These are phyloP conservation scores for Carallia brachiata DNA, from an alignment of 345 rosid genomes.

Conservation along the genomic window DNA sequence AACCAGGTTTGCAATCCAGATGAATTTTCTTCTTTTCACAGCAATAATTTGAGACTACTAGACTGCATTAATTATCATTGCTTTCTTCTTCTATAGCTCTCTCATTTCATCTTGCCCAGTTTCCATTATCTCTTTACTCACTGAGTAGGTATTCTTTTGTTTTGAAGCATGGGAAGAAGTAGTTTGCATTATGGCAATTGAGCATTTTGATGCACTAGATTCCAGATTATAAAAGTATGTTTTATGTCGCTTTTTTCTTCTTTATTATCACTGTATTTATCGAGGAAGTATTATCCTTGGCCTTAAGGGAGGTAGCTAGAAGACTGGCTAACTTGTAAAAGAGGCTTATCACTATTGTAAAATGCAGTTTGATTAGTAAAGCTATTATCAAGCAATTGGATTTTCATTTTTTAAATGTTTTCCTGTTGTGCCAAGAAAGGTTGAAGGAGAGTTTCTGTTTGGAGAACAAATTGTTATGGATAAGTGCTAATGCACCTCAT, in stretches of 20 bases:
- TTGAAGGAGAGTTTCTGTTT: no score
- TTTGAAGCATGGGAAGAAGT: not conserved
- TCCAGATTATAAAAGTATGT: not conserved
- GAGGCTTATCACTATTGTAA: not conserved
- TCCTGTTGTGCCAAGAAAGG: no score
- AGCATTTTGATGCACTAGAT: not conserved
- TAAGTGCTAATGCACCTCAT: no score
- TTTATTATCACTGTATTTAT: not conserved
- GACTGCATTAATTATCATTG: not conserved
- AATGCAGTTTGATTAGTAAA: not conserved
- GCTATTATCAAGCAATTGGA: no score
- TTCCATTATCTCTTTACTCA: not conserved
- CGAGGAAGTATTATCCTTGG: not conserved
- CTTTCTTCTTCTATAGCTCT: not conserved
- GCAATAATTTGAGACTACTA: not conserved
- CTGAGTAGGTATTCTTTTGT: not conserved
- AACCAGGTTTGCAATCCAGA: slow-evolving; percentile 52
- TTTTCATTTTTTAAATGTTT: no score
- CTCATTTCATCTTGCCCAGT: not conserved
- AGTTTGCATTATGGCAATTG: not conserved
- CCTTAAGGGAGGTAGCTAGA: not conserved
- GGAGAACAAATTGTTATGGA: no score
- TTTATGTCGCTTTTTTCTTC: not conserved
- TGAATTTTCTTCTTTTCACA: not conserved
- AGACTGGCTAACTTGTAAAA: not conserved